Base-by-base conservation (phyloP, 75 land plant genomes). In the Pinus taeda region DNA sequence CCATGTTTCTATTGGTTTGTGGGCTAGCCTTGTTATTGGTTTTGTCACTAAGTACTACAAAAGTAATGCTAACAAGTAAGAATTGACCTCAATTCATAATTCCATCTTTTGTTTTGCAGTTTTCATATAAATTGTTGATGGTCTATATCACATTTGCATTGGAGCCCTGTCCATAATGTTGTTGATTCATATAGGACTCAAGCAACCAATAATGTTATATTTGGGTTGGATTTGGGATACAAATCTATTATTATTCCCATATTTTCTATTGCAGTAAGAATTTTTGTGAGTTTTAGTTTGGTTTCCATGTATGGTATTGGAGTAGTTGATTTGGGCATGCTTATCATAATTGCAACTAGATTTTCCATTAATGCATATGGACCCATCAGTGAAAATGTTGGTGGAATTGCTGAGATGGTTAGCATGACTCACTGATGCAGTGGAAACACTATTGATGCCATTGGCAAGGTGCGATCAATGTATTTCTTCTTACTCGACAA, bases 331-430 rank as follows among this genome's bases (percentile, higher is more conserved):
- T 61, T 83, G 18, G 84, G 83, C 18, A 83, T 83, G 83, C 71
- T 83, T 39, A 83, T 83, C 64, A 83, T 78, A 21, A 70, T 83
- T 36, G 78, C 84, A 58, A 80, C 84, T 6, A 73, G 85, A 2
- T 73, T 84, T 13, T 75, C 85, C 20, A 84, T 84, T 22, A 84
- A 84, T 69, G 84, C 85, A 1, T 84, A 81, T 76, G 85, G 85
- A 14, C 85, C 85, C 4, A 84, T 84, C 63, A 94, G 91, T 85
- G 95, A 94, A 83, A 94, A 95, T 84, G 93, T 93, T 75, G 95
- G 97, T 62, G 97, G 97, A 53, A 95, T 95, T 84, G 95, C 95
- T 53, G 97, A 92, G 81, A 94, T 94, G 95, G 93, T 95, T 73
- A 92, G 93, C 60, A 90, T 93, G 91, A 83, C 83, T 81, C 93